Evolutionary conservation across 352 stramenopile species (phyloP).

Genomic region (Phytopythium ostracodes): DNA sequence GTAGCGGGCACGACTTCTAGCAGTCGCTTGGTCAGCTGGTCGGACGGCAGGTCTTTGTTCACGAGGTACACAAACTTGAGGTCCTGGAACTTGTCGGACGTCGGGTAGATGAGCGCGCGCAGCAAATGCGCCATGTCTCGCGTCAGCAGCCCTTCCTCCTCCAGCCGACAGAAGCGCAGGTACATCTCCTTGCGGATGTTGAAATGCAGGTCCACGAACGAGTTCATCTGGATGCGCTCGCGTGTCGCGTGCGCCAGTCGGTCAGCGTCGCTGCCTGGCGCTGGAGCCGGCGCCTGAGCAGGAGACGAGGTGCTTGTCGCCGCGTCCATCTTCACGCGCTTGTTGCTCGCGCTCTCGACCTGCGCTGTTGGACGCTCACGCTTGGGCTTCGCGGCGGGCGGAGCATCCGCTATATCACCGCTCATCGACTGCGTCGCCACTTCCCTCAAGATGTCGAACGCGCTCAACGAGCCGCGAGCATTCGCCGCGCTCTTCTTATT

Average conservation of each 20-base stretch:
- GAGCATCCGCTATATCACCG: slow-evolving; percentile 36
- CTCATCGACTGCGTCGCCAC: slow-evolving; percentile 71
- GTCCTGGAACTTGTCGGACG: slow-evolving; percentile 79
- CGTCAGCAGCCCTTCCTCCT: slow-evolving; percentile 67
- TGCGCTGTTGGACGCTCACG: slow-evolving; percentile 19
- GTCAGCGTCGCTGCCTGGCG: slow-evolving; percentile 15
- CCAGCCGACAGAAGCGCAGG: slow-evolving; percentile 67
- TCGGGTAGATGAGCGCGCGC: slow-evolving; percentile 77
- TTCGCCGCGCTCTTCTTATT: slow-evolving; percentile 17
- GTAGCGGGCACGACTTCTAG: slow-evolving; percentile 55
- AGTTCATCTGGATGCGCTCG: slow-evolving; percentile 66
- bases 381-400: slow-evolving; percentile 22
- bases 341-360: slow-evolving; percentile 11
- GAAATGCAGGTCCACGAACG: slow-evolving; percentile 81
- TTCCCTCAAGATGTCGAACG: slow-evolving; percentile 80
- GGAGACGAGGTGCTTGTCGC: slow-evolving; percentile 15
- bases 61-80: slow-evolving; percentile 87
- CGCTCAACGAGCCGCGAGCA: slow-evolving; percentile 43
- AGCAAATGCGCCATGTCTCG: slow-evolving; percentile 69
- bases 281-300: neutral
- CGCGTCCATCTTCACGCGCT: slow-evolving; percentile 27
- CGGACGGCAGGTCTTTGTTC: slow-evolving; percentile 76
- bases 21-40: slow-evolving; percentile 74
- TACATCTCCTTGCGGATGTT: slow-evolving; percentile 88
- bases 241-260: slow-evolving; percentile 26